Conservation (phyloP, 2,329 filamentous ascomycete species). For the Diaporthe batatas region DNA sequence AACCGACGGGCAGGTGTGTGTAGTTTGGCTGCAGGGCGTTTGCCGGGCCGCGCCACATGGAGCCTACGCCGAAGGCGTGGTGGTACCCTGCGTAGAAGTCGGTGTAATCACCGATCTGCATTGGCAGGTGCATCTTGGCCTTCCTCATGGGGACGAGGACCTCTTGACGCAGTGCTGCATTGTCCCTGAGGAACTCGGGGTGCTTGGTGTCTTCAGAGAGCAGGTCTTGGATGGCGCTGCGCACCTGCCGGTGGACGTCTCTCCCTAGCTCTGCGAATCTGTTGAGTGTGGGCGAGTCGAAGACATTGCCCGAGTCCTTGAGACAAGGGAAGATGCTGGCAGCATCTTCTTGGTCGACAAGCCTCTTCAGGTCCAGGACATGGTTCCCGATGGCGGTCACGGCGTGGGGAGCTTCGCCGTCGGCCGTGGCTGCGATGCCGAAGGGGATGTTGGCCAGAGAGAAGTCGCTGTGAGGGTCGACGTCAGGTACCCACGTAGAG, state of each 20-base stretch:
- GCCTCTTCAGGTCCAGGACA: constrained; percentile 74
- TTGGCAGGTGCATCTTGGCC: constrained; percentile 77
- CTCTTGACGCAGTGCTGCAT: constrained; percentile 67
- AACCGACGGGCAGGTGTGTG: constrained; percentile 83
- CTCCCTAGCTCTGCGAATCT: constrained; percentile 80
- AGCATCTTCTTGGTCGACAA: constrained; percentile 72
- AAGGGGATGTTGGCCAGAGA: constrained; percentile 83
- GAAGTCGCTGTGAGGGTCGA: constrained; percentile 70
- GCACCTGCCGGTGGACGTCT: constrained; percentile 75
- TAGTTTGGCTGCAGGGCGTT: constrained; percentile 87
- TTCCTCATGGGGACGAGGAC: constrained; percentile 71
- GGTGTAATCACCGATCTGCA: constrained; percentile 86
- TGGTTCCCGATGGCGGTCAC: constrained; percentile 78
- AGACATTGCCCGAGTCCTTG: constrained; percentile 42
- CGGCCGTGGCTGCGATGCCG: constrained; percentile 75
- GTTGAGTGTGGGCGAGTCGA: constrained; percentile 53
- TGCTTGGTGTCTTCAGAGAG: constrained; percentile 71
- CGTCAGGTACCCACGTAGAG: constrained; percentile 48
- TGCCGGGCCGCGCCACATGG: constrained; percentile 78
- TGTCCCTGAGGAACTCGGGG: constrained; percentile 73
- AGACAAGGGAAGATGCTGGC: constrained; percentile 49
- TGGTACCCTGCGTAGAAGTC: constrained; percentile 88
- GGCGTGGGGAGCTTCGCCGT: constrained; percentile 58
- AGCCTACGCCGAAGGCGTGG: constrained; percentile 78
- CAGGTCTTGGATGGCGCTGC: constrained; percentile 76